These are phyloP conservation scores for Hyphodiscus sp. DNA, from an alignment of 2,329 filamentous ascomycete genomes.

Conservation along the genomic window DNA sequence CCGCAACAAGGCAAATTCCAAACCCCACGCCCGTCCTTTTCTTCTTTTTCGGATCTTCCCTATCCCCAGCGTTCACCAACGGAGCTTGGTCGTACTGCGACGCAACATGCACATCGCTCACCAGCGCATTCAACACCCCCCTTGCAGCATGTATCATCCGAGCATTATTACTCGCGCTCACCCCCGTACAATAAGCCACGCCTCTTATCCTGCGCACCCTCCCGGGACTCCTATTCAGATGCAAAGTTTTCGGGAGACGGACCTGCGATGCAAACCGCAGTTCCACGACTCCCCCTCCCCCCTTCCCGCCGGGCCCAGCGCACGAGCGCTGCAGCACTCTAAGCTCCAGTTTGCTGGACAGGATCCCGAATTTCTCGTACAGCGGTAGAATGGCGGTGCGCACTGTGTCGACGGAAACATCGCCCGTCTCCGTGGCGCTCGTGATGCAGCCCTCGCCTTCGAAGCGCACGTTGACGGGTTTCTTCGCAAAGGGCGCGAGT, in stretches of 20 bases:
- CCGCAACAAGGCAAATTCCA: slow-evolving; percentile 82
- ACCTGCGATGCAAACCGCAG: slow-evolving; percentile 91
- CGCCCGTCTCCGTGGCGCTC: slow-evolving; percentile 71
- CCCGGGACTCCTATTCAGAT: slow-evolving; percentile 74
- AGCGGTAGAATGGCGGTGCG: slow-evolving; percentile 87
- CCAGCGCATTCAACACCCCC: slow-evolving; percentile 78
- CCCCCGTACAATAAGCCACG: slow-evolving; percentile 89
- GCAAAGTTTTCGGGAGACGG: slow-evolving; percentile 86
- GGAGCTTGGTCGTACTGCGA: slow-evolving; percentile 67
- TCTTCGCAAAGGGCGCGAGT: slow-evolving; percentile 87
- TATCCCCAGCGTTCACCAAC: slow-evolving; percentile 46
- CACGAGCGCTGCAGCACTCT: slow-evolving; percentile 76
- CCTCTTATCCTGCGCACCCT: slow-evolving; percentile 83
- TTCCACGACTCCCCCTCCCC: slow-evolving; percentile 89
- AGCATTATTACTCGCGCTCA: slow-evolving; percentile 87
- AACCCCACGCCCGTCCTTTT: slow-evolving; percentile 81
- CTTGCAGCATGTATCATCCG: slow-evolving; percentile 90
- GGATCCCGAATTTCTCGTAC: slow-evolving; percentile 84
- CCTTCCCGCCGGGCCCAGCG: slow-evolving; percentile 64
- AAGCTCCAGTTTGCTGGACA: slow-evolving; percentile 72
- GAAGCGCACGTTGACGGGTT: slow-evolving; percentile 83
- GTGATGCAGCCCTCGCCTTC: slow-evolving; percentile 91
- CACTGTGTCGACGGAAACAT: slow-evolving; percentile 88
- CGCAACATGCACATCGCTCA: slow-evolving; percentile 86
- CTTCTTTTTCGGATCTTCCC: slow-evolving; percentile 49